Conservation (phyloP, 495 filamentous ascomycete species). For the Tricharina praecox region DNA sequence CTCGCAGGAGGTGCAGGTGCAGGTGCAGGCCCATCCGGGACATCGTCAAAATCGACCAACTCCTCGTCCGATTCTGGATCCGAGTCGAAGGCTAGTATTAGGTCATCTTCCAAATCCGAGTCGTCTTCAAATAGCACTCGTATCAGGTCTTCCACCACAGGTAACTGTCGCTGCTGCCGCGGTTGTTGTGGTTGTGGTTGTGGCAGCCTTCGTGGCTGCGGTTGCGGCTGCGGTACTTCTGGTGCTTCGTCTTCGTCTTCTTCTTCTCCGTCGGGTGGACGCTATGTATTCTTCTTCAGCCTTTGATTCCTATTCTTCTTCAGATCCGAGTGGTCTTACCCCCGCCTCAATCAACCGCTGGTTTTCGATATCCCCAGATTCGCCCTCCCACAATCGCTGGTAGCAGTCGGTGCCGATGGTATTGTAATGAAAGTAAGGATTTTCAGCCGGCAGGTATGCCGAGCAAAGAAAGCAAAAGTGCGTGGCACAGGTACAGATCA, state of each 20-base stretch:
- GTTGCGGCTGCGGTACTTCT: conserved; percentile 2
- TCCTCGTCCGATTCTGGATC: conserved; percentile 7
- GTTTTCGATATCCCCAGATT: conserved; percentile 58
- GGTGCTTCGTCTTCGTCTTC: conserved; percentile 11
- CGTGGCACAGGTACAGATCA: conserved; percentile 77
- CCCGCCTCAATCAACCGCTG: conserved; percentile 16
- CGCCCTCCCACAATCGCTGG: conserved; percentile 72
- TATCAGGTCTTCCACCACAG: neutral
- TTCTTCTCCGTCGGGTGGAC: neutral
- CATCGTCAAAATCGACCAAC: conserved; percentile 13
- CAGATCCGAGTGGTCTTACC: no score
- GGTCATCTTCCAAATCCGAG: conserved; percentile 1
- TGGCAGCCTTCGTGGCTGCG: neutral
- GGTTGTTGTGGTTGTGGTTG: neutral
- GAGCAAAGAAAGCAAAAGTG: conserved; percentile 97
- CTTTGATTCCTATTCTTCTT: no score
- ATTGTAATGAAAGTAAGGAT: conserved; percentile 87
- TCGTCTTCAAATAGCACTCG: conserved; percentile 6
- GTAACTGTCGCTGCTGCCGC: neutral
- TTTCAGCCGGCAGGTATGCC: conserved; percentile 57
- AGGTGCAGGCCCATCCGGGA: conserved; percentile 3
- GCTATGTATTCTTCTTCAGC: no score
- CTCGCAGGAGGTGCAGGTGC: neutral
- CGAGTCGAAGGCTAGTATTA: neutral
- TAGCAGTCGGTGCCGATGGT: conserved; percentile 48